A percentile compares a stretch with the other conserved stretches of the same genome.
These are phyloP conservation scores for Ascochyta clinopodiicola DNA, from an alignment of 2,329 filamentous ascomycete genomes.

Conservation along the genomic window DNA sequence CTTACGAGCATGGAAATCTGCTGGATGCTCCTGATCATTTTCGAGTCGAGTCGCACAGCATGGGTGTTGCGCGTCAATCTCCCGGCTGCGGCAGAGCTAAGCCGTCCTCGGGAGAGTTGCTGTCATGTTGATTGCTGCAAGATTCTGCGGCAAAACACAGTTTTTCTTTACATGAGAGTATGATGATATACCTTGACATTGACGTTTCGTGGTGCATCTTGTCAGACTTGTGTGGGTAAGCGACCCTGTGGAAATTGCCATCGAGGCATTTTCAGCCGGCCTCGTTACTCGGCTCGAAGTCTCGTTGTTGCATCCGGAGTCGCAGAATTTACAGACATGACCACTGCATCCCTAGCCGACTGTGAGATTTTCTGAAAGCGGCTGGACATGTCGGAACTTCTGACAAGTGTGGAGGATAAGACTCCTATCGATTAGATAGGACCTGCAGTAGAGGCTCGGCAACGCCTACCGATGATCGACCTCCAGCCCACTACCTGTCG, in stretches of 20 bases:
- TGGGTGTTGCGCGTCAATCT: slow-evolving; percentile 9
- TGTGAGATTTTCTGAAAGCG: neutral
- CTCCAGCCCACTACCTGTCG: slow-evolving; percentile 4
- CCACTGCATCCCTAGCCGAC: neutral
- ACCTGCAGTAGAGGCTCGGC: slow-evolving; percentile 18
- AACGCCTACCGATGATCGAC: slow-evolving; percentile 13
- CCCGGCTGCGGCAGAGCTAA: slow-evolving; percentile 9
- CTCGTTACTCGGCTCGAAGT: neutral
- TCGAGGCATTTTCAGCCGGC: neutral
- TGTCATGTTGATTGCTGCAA: neutral
- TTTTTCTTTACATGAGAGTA: neutral
- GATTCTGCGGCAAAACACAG: neutral
- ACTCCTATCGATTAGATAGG: slow-evolving; percentile 33
- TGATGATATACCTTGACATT: neutral
- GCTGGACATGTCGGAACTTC: neutral
- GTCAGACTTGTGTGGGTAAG: neutral
- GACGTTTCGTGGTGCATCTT: slow-evolving; percentile 5
- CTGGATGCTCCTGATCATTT: slow-evolving; percentile 14
- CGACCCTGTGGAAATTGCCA: neutral
- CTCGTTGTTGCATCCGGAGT: neutral
- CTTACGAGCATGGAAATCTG: slow-evolving; percentile 7
- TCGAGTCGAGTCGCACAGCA: slow-evolving; percentile 14
- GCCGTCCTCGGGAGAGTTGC: slow-evolving; percentile 5
- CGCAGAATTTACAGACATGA: neutral
- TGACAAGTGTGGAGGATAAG: slow-evolving; percentile 22